Evolutionary conservation across 352 stramenopile genomes (phyloP).

Genomic region (Phytophthora capsici): DNA sequence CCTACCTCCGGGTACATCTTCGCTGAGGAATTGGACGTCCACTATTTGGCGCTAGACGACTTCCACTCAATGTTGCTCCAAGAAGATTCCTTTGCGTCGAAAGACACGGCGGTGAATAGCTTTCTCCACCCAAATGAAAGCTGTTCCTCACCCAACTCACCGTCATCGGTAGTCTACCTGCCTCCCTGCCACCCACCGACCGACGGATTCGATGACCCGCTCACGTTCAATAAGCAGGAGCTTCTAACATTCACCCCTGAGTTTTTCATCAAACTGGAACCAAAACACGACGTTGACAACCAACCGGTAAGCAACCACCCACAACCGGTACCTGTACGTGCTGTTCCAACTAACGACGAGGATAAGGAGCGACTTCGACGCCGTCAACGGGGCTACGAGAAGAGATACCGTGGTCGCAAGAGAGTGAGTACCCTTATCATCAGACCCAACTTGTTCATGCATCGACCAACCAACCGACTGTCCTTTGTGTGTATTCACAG

Average conservation of each 20-base stretch:
- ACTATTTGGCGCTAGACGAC: slow-evolving; percentile 31
- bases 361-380: slow-evolving; percentile 43
- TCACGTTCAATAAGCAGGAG: slow-evolving; percentile 20
- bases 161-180: slow-evolving; percentile 33
- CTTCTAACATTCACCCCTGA: not conserved
- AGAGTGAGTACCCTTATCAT: slow-evolving; percentile 38
- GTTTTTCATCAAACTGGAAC: slow-evolving; percentile 13
- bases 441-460: not conserved
- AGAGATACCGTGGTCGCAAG: slow-evolving; percentile 48
- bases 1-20: slow-evolving; percentile 37
- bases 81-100: not conserved
- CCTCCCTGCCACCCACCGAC: slow-evolving; percentile 13
- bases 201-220: not conserved
- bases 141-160: slow-evolving; percentile 15
- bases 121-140: not conserved
- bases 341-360: slow-evolving; percentile 3
- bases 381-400: slow-evolving; percentile 51
- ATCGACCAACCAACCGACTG: slow-evolving; percentile 12
- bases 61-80: slow-evolving; percentile 25
- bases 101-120: not conserved
- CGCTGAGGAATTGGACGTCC: slow-evolving; percentile 35
- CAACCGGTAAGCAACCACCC: not conserved
- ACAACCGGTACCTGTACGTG: slow-evolving; percentile 1
- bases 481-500: slow-evolving; percentile 25
- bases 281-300: not conserved